Percentiles rank a stretch among this genome's conserved stretches.
phyloP scores from a whole-genome alignment of 2,329 filamentous ascomycete genomes.

The Talaromyces atroroseus region DNA sequence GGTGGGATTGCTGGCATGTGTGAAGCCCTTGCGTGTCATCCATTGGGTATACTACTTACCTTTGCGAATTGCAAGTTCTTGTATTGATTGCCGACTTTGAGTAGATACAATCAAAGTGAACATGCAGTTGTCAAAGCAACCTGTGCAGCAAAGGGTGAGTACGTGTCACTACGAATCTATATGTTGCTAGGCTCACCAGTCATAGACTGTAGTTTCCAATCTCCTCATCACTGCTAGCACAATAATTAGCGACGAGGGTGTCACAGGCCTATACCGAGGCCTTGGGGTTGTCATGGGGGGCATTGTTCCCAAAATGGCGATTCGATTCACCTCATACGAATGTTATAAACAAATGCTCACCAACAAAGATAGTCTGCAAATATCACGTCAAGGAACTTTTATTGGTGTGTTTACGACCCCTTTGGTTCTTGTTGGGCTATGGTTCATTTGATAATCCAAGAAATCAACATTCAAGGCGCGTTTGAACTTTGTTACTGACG shows the following conservation, averaged over 20 bases:
- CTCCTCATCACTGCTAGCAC: conserved; percentile 63
- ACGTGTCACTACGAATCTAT: background rate
- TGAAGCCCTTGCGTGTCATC: conserved; percentile 94
- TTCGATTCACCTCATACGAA: conserved; percentile 96
- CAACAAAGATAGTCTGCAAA: conserved; percentile 58
- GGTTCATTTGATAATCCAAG: conserved; percentile 15
- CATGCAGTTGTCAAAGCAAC: conserved; percentile 93
- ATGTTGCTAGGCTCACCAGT: background rate
- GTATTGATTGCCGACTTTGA: background rate
- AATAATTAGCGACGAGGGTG: conserved; percentile 84
- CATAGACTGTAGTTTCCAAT: background rate
- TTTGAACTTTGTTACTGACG: too few relatives aligned
- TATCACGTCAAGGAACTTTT: conserved; percentile 69
- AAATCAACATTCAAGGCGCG: background rate
- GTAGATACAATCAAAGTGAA: conserved; percentile 95
- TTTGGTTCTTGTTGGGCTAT: too few relatives aligned
- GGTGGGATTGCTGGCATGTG: conserved; percentile 98
- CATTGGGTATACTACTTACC: conserved; percentile 60
- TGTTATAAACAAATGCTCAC: conserved; percentile 83
- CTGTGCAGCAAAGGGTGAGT: conserved; percentile 68
- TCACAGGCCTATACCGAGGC: conserved; percentile 91
- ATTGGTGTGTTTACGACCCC: conserved; percentile 42
- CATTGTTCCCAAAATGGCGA: conserved; percentile 98
- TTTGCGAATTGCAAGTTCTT: conserved; percentile 10
- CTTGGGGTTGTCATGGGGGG: conserved; percentile 94